Evolutionary conservation across 768 basidiomycete species (phyloP).

Genomic region (Tubosaeta sp.): DNA sequence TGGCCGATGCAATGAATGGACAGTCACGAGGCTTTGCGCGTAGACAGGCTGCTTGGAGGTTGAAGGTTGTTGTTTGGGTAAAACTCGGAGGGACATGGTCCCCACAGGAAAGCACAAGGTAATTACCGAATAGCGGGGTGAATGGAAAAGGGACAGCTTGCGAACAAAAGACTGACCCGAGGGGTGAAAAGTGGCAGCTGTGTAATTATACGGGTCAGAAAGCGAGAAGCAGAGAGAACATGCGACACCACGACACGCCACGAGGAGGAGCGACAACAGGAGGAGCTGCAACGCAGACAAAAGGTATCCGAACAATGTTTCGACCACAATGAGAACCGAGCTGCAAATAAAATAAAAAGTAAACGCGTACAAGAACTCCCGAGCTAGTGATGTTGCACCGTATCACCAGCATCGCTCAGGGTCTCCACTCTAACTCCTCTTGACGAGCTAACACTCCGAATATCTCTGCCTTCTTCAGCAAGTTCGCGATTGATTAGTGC

Average conservation of each 20-base stretch:
- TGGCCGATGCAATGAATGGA: constrained; percentile 27
- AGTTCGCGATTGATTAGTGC: constrained; percentile 61
- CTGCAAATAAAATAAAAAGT: constrained; percentile 34
- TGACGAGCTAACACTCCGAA: constrained; percentile 76
- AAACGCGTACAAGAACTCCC: constrained; percentile 32
- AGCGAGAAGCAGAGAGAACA: constrained; percentile 25
- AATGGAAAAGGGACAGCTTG: constrained; percentile 24
- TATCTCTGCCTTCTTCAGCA: constrained; percentile 86
- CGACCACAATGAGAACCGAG: constrained; percentile 32
- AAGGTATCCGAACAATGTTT: constrained; percentile 34
- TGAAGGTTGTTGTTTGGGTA: constrained; percentile 13
- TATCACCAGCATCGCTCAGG: constrained; percentile 50
- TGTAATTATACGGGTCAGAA: constrained; percentile 29
- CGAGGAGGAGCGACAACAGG: constrained; percentile 28
- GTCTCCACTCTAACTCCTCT: constrained; percentile 78
- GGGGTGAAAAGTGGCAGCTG: constrained; percentile 26
- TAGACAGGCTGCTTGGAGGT: constrained; percentile 19
- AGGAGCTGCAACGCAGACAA: constrained; percentile 21
- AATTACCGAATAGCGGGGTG: constrained; percentile 27
- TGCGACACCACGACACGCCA: constrained; percentile 29
- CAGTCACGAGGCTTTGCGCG: constrained; percentile 12
- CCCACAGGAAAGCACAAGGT: constrained; percentile 21
- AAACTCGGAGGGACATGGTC: constrained; percentile 17
- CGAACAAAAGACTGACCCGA: constrained; percentile 22
- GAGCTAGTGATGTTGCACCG: constrained; percentile 43